Evolutionary conservation across 1,284 basidiomycete species (phyloP).

Genomic region (Ustilago vetiveriae): DNA sequence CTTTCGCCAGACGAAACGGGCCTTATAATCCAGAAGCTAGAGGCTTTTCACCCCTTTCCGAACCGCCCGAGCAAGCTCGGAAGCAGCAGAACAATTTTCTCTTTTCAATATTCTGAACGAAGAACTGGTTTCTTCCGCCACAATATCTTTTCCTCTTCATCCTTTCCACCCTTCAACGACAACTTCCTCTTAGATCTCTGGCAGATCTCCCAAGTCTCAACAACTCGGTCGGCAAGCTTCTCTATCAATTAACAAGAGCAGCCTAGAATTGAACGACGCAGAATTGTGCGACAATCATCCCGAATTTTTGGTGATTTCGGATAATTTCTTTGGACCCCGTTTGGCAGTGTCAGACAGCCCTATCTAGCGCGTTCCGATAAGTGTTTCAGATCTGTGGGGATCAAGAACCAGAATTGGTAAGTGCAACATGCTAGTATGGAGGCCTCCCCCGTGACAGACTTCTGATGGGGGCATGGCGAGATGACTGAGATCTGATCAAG

Average conservation of each 20-base stretch:
- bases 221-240: not conserved
- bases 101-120: not conserved
- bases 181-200: constrained; percentile 8
- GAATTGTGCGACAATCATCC: no score
- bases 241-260: no score
- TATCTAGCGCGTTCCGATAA: constrained; percentile 14
- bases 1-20: constrained; percentile 9
- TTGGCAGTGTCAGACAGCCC: constrained; percentile 28
- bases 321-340: not conserved
- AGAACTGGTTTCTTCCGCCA: constrained; percentile 22
- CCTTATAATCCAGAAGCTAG: not conserved
- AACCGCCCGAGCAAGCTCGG: not conserved
- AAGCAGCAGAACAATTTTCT: constrained; percentile 3
- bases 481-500: no score
- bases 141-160: not conserved
- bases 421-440: no score
- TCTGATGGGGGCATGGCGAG: no score
- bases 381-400: constrained; percentile 15
- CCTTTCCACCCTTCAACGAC: not conserved
- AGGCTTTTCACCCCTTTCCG: not conserved
- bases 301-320: not conserved
- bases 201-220: constrained; percentile 5
- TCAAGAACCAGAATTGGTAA: constrained; percentile 9
- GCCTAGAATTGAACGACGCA: no score
- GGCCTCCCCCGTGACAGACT: no score